Percentiles rank a stretch among this genome's conserved stretches.
Evolutionary conservation across 148 eudicot genomes (phyloP).

Genomic region (Hydrangea macrophylla): DNA sequence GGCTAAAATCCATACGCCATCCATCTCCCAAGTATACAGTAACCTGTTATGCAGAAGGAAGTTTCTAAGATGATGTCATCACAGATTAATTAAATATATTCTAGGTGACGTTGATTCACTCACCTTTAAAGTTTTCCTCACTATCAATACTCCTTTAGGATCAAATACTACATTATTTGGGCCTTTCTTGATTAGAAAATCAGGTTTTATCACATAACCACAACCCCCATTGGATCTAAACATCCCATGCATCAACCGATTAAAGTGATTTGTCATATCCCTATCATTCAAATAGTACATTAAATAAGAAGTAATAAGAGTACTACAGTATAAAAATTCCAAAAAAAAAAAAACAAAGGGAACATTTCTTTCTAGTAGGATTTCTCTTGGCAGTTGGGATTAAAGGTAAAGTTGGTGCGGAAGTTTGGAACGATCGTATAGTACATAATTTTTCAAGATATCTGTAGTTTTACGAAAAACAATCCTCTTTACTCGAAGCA

Average conservation of each 20-base stretch:
- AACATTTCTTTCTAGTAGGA: too few relatives aligned
- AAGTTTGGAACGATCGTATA: not conserved
- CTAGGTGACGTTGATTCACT: slow-evolving; percentile 5
- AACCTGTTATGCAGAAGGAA: slow-evolving; percentile 35
- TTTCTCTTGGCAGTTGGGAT: not conserved
- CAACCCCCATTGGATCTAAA: slow-evolving; percentile 78
- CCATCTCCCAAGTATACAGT: slow-evolving; percentile 78
- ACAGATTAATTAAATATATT: not conserved
- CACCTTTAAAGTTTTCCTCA: slow-evolving; percentile 61
- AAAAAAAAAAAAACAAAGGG: not conserved
- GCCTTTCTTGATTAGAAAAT: slow-evolving; percentile 49
- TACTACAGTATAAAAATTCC: too few relatives aligned
- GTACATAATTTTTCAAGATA: not conserved
- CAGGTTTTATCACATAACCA: slow-evolving; percentile 84
- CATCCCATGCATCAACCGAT: slow-evolving; percentile 87
- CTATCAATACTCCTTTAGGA: slow-evolving; percentile 44
- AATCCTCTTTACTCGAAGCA: not conserved
- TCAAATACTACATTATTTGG: slow-evolving; percentile 54
- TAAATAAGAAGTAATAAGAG: not conserved
- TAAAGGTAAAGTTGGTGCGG: not conserved
- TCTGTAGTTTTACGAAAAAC: not conserved
- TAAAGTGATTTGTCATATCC: slow-evolving; percentile 73
- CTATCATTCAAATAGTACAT: slow-evolving; percentile 23
- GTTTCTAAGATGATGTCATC: not conserved
- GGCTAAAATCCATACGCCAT: slow-evolving; percentile 76